Evolutionary conservation across 768 basidiomycete genomes (phyloP).

Genomic region (Leccinum arenicola): DNA sequence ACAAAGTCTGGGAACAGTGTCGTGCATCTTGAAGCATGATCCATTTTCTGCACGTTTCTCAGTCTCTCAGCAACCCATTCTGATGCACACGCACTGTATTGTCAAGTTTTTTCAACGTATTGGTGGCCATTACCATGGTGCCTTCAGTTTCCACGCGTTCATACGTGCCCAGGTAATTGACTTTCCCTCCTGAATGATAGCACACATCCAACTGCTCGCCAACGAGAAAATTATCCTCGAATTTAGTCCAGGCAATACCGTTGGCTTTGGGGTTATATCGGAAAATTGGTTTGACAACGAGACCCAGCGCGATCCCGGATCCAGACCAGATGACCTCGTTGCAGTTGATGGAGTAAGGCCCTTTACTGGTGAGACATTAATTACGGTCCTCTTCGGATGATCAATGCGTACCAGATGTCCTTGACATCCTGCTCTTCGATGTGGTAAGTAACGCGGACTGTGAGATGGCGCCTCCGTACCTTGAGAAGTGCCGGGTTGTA

Average conservation of each 20-base stretch:
- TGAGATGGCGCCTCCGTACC: conserved; percentile 10
- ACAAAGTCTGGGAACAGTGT: conserved; percentile 21
- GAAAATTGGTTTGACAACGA: conserved; percentile 24
- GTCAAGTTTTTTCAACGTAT: conserved; percentile 11
- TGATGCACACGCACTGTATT: conserved; percentile 4
- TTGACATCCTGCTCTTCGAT: conserved; percentile 4
- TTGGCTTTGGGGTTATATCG: conserved; percentile 26
- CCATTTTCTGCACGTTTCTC: conserved; percentile 17
- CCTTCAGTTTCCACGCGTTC: conserved; percentile 16
- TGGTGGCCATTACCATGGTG: conserved; percentile 13
- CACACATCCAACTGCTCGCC: conserved; percentile 22
- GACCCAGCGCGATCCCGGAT: conserved; percentile 23
- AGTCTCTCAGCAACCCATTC: background rate
- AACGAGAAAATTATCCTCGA: conserved; percentile 7
- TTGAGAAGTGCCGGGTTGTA: conserved; percentile 4
- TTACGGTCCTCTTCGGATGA: background rate
- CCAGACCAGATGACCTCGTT: conserved; percentile 23
- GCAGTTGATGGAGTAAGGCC: conserved; percentile 9
- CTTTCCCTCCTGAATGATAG: background rate
- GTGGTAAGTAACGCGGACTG: background rate
- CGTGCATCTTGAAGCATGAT: conserved; percentile 15
- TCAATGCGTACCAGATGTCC: conserved; percentile 9
- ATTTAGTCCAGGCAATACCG: conserved; percentile 18
- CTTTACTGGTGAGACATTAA: conserved; percentile 7
- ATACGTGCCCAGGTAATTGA: conserved; percentile 27